Evolutionary conservation across 2,329 filamentous ascomycete species (phyloP).

Genomic region (Dactylellina drechsleri): DNA sequence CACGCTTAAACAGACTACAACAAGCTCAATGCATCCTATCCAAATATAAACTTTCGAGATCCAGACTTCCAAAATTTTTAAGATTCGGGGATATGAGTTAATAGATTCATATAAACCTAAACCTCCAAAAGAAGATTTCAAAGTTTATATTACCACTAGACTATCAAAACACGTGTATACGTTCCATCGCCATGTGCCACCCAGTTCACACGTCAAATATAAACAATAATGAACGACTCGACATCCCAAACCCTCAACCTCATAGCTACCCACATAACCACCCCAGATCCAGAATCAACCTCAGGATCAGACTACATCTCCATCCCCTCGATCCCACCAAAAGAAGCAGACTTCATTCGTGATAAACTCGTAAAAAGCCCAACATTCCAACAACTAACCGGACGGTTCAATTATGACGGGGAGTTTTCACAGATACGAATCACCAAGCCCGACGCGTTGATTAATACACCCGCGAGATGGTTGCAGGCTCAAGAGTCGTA

Average conservation of each 20-base stretch:
- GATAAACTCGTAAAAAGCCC: background rate
- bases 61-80: too few species aligned
- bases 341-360: slow-evolving; percentile 4
- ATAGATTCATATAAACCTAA: slow-evolving; percentile 1
- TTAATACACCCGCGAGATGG: slow-evolving; percentile 25
- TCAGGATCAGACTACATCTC: slow-evolving; percentile 25
- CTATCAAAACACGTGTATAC: background rate
- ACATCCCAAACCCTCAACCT: too few species aligned
- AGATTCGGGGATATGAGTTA: slow-evolving; percentile 14
- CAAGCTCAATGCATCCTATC: slow-evolving; percentile 32
- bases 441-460: slow-evolving; percentile 18
- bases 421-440: slow-evolving; percentile 31
- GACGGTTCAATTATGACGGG: slow-evolving; percentile 36
- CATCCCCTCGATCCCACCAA: background rate
- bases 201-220: too few species aligned
- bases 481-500: slow-evolving; percentile 17
- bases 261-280: too few species aligned
- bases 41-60: background rate
- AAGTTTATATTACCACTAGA: background rate
- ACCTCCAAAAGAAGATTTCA: background rate
- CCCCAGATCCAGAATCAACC: too few species aligned
- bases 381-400: background rate
- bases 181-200: background rate
- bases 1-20: slow-evolving; percentile 24
- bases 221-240: too few species aligned